Evolutionary conservation across 306 rosid genomes (phyloP).

Genomic region (Pueraria montana): DNA sequence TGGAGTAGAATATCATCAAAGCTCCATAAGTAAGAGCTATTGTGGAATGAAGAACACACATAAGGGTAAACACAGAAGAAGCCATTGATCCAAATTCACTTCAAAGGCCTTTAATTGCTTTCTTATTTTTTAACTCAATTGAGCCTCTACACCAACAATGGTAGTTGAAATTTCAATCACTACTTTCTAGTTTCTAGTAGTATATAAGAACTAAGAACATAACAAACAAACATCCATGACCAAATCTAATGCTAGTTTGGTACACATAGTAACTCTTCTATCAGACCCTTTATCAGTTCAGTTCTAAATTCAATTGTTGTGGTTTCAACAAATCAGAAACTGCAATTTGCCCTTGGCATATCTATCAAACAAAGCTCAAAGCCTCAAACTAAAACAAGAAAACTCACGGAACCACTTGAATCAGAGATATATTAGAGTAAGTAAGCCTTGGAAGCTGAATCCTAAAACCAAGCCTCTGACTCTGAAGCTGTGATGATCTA

Average conservation of each 20-base stretch:
- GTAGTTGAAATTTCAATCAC: slow-evolving; percentile 1
- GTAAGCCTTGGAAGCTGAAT: slow-evolving; percentile 27
- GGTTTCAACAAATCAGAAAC: not conserved
- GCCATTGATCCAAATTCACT: slow-evolving; percentile 54
- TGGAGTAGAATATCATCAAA: slow-evolving; percentile 72
- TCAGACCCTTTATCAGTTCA: not conserved
- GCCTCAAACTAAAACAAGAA: slow-evolving; percentile 47
- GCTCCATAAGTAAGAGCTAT: slow-evolving; percentile 72
- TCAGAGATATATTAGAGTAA: not conserved
- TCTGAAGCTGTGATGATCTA: slow-evolving; percentile 29
- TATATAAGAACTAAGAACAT: not conserved
- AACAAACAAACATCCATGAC: not conserved
- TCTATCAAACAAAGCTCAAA: slow-evolving; percentile 33
- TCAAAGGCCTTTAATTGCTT: slow-evolving; percentile 2
- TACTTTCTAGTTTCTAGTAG: not conserved
- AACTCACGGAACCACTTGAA: slow-evolving; percentile 35
- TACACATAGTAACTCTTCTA: not conserved
- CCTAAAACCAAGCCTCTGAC: slow-evolving; percentile 16
- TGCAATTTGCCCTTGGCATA: not conserved
- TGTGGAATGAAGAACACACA: slow-evolving; percentile 75
- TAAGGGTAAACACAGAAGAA: slow-evolving; percentile 64
- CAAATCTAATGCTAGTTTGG: not conserved
- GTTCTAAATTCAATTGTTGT: not conserved
- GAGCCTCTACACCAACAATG: not conserved
- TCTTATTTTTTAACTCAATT: not conserved